Conservation (phyloP, 805 yeast genomes). For the Kregervanrija delftensis region DNA sequence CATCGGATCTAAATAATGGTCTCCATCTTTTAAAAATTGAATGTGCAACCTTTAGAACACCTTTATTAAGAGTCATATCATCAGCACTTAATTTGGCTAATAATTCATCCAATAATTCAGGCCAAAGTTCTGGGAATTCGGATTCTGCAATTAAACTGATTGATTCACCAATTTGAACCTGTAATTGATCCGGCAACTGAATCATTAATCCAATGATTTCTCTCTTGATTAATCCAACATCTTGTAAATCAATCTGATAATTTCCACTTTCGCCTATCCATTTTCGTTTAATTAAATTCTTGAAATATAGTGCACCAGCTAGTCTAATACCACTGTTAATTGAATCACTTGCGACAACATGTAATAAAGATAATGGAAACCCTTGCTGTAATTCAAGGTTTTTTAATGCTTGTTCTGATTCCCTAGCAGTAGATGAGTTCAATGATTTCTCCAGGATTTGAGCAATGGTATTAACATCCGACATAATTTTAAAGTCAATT, state of each 20-base stretch:
- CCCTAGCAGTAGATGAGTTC: constrained; percentile 54
- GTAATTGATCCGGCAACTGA: constrained; percentile 67
- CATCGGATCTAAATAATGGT: constrained; percentile 88
- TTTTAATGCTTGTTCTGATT: constrained; percentile 60
- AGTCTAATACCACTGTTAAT: constrained; percentile 54
- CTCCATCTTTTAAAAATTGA: constrained; percentile 97
- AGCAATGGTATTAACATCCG: constrained; percentile 48
- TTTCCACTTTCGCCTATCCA: constrained; percentile 92
- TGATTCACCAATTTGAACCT: constrained; percentile 92
- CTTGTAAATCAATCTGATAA: constrained; percentile 52
- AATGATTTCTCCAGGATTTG: constrained; percentile 56
- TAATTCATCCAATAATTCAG: constrained; percentile 63
- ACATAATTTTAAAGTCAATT: constrained; percentile 11
- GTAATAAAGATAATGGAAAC: constrained; percentile 68
- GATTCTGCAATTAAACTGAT: constrained; percentile 89
- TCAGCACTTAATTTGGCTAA: constrained; percentile 55
- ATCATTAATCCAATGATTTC: constrained; percentile 88
- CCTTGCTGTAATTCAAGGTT: constrained; percentile 61
- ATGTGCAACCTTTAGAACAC: constrained; percentile 87
- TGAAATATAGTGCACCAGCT: constrained; percentile 88
- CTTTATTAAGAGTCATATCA: constrained; percentile 73
- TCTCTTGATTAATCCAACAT: constrained; percentile 59
- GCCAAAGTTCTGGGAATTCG: constrained; percentile 93
- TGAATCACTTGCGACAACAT: constrained; percentile 62
- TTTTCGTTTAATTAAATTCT: constrained; percentile 73